Conservation (phyloP, 768 basidiomycete genomes). For the Sarcodon sp. region DNA sequence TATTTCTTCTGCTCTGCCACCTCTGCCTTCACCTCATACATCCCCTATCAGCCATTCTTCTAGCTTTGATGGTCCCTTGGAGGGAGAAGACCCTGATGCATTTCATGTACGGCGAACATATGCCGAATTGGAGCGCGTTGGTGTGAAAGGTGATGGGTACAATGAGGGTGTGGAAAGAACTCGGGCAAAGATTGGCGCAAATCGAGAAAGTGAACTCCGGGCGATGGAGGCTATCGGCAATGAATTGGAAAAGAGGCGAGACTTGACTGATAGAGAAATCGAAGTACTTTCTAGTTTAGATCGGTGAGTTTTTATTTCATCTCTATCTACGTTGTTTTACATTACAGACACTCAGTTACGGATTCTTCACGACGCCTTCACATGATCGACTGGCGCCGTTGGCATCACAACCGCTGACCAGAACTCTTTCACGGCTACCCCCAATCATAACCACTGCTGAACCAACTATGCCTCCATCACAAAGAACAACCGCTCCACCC, state of each 20-base stretch:
- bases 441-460: conserved; percentile 19
- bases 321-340: neutral
- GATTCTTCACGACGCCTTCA: conserved; percentile 72
- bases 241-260: conserved; percentile 47
- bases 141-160: conserved; percentile 92
- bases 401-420: conserved; percentile 44
- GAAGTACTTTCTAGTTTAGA: conserved; percentile 69
- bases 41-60: conserved; percentile 22
- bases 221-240: conserved; percentile 43
- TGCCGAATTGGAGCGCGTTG: conserved; percentile 76
- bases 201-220: conserved; percentile 43
- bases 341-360: conserved; percentile 47
- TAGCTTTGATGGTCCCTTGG: conserved; percentile 59
- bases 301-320: conserved; percentile 40
- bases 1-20: conserved; percentile 11
- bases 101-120: conserved; percentile 82
- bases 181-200: conserved; percentile 50
- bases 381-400: conserved; percentile 79
- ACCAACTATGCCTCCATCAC: conserved; percentile 29
- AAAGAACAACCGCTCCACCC: conserved; percentile 28
- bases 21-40: conserved; percentile 21
- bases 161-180: conserved; percentile 93
- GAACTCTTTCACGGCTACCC: conserved; percentile 36
- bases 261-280: conserved; percentile 63
- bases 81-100: conserved; percentile 71